phyloP scores from a whole-genome alignment of 2,329 filamentous ascomycete genomes.

The Amauroascus niger region DNA sequence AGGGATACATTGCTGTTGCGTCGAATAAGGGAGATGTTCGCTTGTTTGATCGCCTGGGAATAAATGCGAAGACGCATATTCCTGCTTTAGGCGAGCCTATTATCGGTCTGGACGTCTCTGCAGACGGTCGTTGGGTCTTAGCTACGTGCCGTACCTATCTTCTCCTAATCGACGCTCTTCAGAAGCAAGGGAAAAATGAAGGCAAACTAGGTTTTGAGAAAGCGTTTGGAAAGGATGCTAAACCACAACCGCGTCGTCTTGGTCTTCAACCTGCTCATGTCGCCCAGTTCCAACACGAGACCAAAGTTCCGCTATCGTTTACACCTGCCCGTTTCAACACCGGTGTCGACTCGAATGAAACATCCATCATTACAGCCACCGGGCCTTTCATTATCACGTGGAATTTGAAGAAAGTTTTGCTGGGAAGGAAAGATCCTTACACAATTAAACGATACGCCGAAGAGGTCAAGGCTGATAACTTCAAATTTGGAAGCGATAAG shows the following conservation, averaged over 20 bases:
- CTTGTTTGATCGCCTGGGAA: slow-evolving; percentile 88
- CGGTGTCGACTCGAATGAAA: slow-evolving; percentile 69
- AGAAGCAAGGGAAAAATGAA: slow-evolving; percentile 89
- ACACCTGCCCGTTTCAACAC: slow-evolving; percentile 92
- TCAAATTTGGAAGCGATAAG: slow-evolving; percentile 94
- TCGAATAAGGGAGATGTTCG: slow-evolving; percentile 97
- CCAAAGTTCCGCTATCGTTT: slow-evolving; percentile 73
- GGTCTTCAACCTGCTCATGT: slow-evolving; percentile 84
- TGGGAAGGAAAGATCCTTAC: slow-evolving; percentile 76
- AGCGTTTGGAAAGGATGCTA: slow-evolving; percentile 80
- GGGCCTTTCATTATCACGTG: slow-evolving; percentile 96
- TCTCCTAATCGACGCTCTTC: slow-evolving; percentile 80
- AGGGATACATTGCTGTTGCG: slow-evolving; percentile 92
- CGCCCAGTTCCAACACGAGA: slow-evolving; percentile 95
- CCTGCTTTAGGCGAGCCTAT: slow-evolving; percentile 92
- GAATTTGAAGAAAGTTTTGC: slow-evolving; percentile 82
- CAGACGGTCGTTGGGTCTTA: slow-evolving; percentile 90
- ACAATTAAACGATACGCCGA: slow-evolving; percentile 94
- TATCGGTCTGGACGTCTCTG: slow-evolving; percentile 86
- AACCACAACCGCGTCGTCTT: slow-evolving; percentile 84
- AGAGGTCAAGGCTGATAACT: slow-evolving; percentile 95
- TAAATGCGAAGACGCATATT: slow-evolving; percentile 95
- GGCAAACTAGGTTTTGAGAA: slow-evolving; percentile 98
- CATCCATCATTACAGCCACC: slow-evolving; percentile 91
- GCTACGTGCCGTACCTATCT: slow-evolving; percentile 92